Conservation (phyloP, 768 basidiomycete species). For the Pisolithus marmoratus region DNA sequence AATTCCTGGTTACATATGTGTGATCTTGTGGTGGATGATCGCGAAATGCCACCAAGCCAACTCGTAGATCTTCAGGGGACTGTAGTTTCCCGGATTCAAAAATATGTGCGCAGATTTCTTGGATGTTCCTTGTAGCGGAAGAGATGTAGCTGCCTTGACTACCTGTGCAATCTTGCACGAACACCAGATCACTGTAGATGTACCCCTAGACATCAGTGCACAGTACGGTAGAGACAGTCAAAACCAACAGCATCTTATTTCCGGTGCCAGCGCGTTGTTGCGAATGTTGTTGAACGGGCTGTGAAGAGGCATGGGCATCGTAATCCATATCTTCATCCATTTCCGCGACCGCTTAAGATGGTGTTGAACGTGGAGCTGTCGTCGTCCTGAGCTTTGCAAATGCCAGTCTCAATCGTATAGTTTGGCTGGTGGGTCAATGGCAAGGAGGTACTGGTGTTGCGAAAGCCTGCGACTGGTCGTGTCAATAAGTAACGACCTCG, state of each 20-base stretch:
- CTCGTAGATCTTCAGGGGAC: constrained; percentile 77
- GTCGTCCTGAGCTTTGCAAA: background rate
- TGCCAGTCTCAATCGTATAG: background rate
- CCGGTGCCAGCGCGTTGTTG: constrained; percentile 33
- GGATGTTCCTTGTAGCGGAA: constrained; percentile 95
- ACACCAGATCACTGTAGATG: constrained; percentile 76
- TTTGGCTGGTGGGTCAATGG: constrained; percentile 10
- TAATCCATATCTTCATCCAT: constrained; percentile 86
- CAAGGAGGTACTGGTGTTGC: background rate
- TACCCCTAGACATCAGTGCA: constrained; percentile 6
- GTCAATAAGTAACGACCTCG: constrained; percentile 4
- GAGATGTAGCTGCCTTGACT: constrained; percentile 87
- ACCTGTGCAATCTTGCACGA: constrained; percentile 93
- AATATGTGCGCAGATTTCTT: constrained; percentile 90
- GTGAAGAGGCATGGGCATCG: constrained; percentile 36
- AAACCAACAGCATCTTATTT: constrained; percentile 72
- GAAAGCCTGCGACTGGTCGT: background rate
- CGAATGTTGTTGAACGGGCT: constrained; percentile 28
- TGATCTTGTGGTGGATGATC: constrained; percentile 98
- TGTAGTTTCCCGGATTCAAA: constrained; percentile 92
- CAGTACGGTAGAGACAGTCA: constrained; percentile 2
- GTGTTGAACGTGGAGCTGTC: too few relatives aligned
- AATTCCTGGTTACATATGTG: constrained; percentile 89
- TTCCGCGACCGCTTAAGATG: constrained; percentile 11
- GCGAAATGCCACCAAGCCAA: constrained; percentile 91